Conservation (phyloP, 2,329 filamentous ascomycete genomes). For the Clarireedia monteithiana region DNA sequence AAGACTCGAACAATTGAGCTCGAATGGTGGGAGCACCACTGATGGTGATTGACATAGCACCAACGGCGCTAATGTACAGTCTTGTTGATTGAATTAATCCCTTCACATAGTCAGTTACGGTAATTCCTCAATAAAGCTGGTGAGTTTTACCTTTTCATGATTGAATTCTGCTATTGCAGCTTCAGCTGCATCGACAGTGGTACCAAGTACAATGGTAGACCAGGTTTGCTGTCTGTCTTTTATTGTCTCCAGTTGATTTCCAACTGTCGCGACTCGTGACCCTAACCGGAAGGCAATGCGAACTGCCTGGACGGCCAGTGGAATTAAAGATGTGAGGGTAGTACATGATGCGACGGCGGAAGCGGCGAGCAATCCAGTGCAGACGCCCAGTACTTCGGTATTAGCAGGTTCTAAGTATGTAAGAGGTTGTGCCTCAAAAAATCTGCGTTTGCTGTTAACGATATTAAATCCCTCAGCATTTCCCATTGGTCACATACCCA, state of each 20-base stretch:
- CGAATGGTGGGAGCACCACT: conserved; percentile 16
- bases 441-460: not conserved
- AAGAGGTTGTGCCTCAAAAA: conserved; percentile 7
- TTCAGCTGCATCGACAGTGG: conserved; percentile 11
- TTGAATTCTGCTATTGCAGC: conserved; percentile 16
- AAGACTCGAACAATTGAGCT: conserved; percentile 13
- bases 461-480: not conserved
- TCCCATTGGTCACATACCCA: conserved; percentile 41
- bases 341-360: conserved; percentile 26
- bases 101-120: not conserved
- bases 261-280: conserved; percentile 16
- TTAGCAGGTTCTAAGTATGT: conserved; percentile 4
- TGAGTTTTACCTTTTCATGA: not conserved
- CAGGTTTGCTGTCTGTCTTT: conserved; percentile 13
- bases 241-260: conserved; percentile 23
- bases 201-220: conserved; percentile 17
- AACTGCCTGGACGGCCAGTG: conserved; percentile 27
- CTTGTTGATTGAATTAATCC: conserved; percentile 13
- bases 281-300: conserved; percentile 28
- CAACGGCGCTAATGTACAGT: conserved; percentile 17
- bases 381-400: conserved; percentile 16
- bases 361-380: conserved; percentile 29
- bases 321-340: conserved; percentile 25
- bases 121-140: not conserved
- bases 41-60: conserved; percentile 16